Base-by-base conservation (phyloP, 2,329 filamentous ascomycete species). In the Ascochyta lentis region DNA sequence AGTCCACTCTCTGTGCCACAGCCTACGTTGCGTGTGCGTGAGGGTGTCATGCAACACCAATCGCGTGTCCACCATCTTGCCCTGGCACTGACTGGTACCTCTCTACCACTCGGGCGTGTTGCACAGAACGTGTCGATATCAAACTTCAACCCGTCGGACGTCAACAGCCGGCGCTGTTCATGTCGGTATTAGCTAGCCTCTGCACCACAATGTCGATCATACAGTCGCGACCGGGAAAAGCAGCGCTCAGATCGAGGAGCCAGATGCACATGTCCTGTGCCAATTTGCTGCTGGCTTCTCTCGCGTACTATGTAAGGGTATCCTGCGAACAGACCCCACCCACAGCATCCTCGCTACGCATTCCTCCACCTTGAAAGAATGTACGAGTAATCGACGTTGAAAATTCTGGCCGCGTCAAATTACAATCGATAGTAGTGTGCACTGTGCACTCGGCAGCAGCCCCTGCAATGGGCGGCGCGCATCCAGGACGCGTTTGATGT, bases 121-220 rank as follows among this genome's bases (percentile, higher is more conserved):
- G 53, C 53, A 56, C 53, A 22, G 47, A 56, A 56, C 53, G 47
- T 47, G 53, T 51, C 43, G 38, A 47, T 43, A 24, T 42, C 31
- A 50, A 15, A 43, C 41, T 40, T 13, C 31, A 16, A 37, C 27
- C 46, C 27, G 46, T 46, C 46, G 37, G 37, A 29, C 53, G 26
- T 29, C 47, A 37, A 33, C 40, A 40, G 22, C 45, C 39, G 41
- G 35, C 29, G 44, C 43, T 38, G 31, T 13, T 16, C 31, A 39
- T 31, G 12, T 29, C 42, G 29, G 43, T 37, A 27, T 47, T 56
- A 51, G 43, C 38, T 31, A 56, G 43, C 38, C 24, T 45, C 38
- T 56, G 47, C 53, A 43, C 41, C 7, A 37, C 42, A 51, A 51
- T 56, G 47, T 51, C 53, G 47, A 56, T 56, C 53, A 56, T 27